Conservation (phyloP, 2,329 filamentous ascomycete genomes). For the Scytalidium sp. region DNA sequence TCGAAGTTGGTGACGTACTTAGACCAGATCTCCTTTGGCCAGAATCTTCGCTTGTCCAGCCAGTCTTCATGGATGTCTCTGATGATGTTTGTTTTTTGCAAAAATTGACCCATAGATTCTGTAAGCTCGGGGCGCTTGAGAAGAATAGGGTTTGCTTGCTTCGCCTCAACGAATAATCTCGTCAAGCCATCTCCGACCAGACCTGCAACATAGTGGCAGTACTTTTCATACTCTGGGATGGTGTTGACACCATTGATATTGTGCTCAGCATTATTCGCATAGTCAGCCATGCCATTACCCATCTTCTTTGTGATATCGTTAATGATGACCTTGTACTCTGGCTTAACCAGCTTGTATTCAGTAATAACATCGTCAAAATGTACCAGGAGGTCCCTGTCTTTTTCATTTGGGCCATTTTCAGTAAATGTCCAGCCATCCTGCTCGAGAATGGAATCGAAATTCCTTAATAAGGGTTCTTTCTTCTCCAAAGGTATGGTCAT, state of each 20-base stretch:
- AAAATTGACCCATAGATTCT: conserved; percentile 94
- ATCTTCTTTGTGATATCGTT: conserved; percentile 91
- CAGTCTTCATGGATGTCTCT: conserved; percentile 91
- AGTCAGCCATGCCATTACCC: conserved; percentile 99
- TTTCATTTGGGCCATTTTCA: conserved; percentile 85
- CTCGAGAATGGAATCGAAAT: conserved; percentile 77
- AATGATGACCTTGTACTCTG: conserved; percentile 80
- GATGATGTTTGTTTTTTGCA: conserved; percentile 99
- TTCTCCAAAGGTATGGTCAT: conserved; percentile 81
- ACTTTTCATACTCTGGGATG: conserved; percentile 86
- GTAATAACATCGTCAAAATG: conserved; percentile 84
- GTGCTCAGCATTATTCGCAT: conserved; percentile 78
- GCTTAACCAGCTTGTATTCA: conserved; percentile 87
- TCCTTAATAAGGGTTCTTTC: conserved; percentile 83
- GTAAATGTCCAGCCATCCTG: conserved; percentile 88
- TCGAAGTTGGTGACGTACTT: conserved; percentile 90
- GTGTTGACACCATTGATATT: conserved; percentile 79
- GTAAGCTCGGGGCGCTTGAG: conserved; percentile 76
- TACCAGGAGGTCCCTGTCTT: conserved; percentile 87
- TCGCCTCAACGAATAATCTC: conserved; percentile 80
- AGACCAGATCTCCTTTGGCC: conserved; percentile 94
- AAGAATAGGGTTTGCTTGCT: conserved; percentile 82
- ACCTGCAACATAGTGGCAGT: conserved; percentile 98
- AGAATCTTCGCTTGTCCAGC: conserved; percentile 85
- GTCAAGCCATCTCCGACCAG: conserved; percentile 95